Percentiles rank a stretch among this genome's conserved stretches.
Conservation (phyloP, 257 asterid genomes). For the Scutellaria galericulata region DNA sequence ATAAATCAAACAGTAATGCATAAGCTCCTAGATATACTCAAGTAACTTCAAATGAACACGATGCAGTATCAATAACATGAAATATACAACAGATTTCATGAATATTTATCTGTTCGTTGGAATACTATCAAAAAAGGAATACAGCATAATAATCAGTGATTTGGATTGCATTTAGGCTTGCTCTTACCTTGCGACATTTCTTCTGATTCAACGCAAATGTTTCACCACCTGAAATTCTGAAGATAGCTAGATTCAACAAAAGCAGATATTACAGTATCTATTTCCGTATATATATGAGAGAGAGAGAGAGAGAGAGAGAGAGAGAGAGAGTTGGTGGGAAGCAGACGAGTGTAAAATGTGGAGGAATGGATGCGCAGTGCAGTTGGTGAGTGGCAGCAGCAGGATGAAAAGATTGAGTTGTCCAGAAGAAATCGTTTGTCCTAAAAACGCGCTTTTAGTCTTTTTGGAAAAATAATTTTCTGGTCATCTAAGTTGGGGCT, state of each 20-base stretch:
- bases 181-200: conserved; percentile 48
- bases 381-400: conserved; percentile 35
- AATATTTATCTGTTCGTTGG: not conserved
- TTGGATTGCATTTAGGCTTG: conserved; percentile 19
- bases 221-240: conserved; percentile 29
- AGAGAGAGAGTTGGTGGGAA: conserved; percentile 10
- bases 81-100: not conserved
- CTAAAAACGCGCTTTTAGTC: no score
- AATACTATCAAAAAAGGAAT: not conserved
- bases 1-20: conserved; percentile 24
- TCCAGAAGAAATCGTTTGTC: no score
- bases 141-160: conserved; percentile 9
- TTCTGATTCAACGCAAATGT: conserved; percentile 22
- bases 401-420: conserved; percentile 27
- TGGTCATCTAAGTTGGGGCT: no score
- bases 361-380: conserved; percentile 33
- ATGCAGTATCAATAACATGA: not conserved
- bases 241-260: conserved; percentile 15
- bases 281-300: not conserved
- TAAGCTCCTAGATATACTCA: not conserved
- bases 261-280: not conserved
- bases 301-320: not conserved
- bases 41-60: conserved; percentile 25
- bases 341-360: conserved; percentile 13
- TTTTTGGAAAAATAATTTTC: no score